Base-by-base conservation (phyloP, 2,329 filamentous ascomycete species). In the Pyrenochaeta sp. region DNA sequence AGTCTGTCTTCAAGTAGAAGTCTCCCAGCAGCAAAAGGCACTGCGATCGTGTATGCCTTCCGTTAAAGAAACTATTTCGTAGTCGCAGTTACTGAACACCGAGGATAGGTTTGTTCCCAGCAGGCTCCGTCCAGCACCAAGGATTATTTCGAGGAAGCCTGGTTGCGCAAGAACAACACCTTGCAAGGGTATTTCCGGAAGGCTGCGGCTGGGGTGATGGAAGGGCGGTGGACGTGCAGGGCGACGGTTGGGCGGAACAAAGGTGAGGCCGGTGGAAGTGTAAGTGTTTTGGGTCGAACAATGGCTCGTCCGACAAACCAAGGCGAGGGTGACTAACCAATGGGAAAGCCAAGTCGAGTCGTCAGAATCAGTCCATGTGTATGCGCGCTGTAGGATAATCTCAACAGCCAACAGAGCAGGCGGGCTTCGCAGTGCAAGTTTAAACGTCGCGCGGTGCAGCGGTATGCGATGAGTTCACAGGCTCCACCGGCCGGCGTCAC, bases 381-480 rank as follows among this genome's bases (percentile, higher is more conserved):
- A n/a, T n/a, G n/a, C n/a, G n/a, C n/a, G n/a, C n/a, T n/a, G n/a
- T n/a, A n/a, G n/a, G n/a, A n/a, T n/a, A n/a, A n/a, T n/a, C n/a
- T n/a, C n/a, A n/a, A n/a, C n/a, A n/a, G n/a, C n/a, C n/a, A n/a
- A n/a, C n/a, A n/a, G n/a, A n/a, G n/a, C n/a, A n/a, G n/a, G n/a
- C n/a, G n/a, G n/a, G n/a, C n/a, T n/a, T n/a, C n/a, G n/a, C n/a
- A n/a, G n/a, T n/a, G n/a, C n/a, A n/a, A n/a, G n/a, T n/a, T n/a
- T 11, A 23, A 37, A 24, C 17, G 24, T 15, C 11, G 18, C 23
- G 31, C 18, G 20, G 30, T n/a, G n/a, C n/a, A n/a, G n/a, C n/a
- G n/a, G n/a, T n/a, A n/a, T n/a, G 37, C 46, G 37, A 55, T 51
- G 40, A 48, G 47, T 44, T 53, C 43, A 50, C 39, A 38, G 31